Percentiles rank a stretch among this genome's conserved stretches.
phyloP scores from a whole-genome alignment of 176 grass and related monocot genomes.

The Leersia perrieri region DNA sequence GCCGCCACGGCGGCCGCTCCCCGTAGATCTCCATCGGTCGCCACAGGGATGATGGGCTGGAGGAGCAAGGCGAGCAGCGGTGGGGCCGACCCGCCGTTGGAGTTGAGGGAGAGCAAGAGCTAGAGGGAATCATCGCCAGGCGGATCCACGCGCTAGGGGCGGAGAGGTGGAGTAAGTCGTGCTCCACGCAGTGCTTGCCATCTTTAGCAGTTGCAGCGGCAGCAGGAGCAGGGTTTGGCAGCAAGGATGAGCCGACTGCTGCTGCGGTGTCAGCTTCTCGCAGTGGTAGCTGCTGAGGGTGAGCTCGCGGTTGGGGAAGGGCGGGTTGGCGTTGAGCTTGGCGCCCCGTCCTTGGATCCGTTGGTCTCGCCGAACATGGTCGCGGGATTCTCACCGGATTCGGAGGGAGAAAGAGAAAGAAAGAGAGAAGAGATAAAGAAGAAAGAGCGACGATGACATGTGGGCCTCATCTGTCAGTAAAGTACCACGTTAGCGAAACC shows the following conservation, averaged over 20 bases:
- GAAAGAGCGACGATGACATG: too few relatives aligned
- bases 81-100: constrained; percentile 26
- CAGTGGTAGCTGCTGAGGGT: constrained; percentile 76
- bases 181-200: constrained; percentile 58
- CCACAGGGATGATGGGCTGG: constrained; percentile 1
- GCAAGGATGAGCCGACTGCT: constrained; percentile 4
- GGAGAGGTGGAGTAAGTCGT: constrained; percentile 66
- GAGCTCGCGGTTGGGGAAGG: constrained; percentile 64
- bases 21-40: constrained; percentile 37
- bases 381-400: constrained; percentile 13
- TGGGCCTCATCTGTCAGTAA: too few relatives aligned
- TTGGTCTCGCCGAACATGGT: constrained; percentile 56
- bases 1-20: constrained; percentile 31
- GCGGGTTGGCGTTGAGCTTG: constrained; percentile 4
- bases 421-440: too few relatives aligned
- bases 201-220: background rate
- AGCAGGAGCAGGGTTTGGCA: constrained; percentile 22
- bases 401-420: too few relatives aligned
- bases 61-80: constrained; percentile 8
- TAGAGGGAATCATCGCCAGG: constrained; percentile 55
- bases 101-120: constrained; percentile 81
- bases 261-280: constrained; percentile 32
- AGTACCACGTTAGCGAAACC: too few relatives aligned
- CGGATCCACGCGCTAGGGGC: constrained; percentile 57
- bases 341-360: constrained; percentile 57